Evolutionary conservation across 495 filamentous ascomycete species (phyloP), one percentile per base, ranked within the genome.

Genomic region (Aspergillus saccharolyticus): DNA sequence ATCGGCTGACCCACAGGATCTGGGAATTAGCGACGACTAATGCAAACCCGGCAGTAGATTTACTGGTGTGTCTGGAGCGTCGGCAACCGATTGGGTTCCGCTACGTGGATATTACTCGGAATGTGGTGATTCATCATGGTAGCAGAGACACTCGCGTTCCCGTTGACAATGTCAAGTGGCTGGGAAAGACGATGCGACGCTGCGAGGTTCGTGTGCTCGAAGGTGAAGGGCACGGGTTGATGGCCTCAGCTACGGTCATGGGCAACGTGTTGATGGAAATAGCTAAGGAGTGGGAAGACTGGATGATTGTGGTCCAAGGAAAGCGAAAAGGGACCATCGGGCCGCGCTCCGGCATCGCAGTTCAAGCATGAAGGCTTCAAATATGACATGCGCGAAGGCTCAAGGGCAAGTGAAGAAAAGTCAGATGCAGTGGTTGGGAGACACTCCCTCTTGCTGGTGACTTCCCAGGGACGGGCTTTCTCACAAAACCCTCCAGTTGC

Each of bases 241-340:
- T 99, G 94, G 94, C 95, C 0, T 93, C 88, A 52, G 93, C 94
- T 8, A 72, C 74, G 17, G 93, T 99, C 20, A 97, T 99, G 95
- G 88, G 90, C 21, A 84, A 85, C 53, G 88, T 97, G 19, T 69
- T 98, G 61, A 95, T 90, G 70, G 94, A 98, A 71, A 94, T 98
- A 63, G 88, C 89, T 30, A 81, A 82, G 44, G 95, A 98, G 67
- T 97, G 93, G 95, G 90, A 94, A 57, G 91, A 96, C 58, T 96
- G 93, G 92, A 85, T 81, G 60, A 80, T 76, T 45, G 74, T 88
- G 8, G 79, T 83, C 24, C 79, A 80, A 58, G 80, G 81, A 24
- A 77, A 74, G 53, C 73, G 74, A 10, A 62, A 67, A 56, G 72
- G 62, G 30, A 76, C 67, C 17, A 58, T 64, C 4, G 55, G 53